A percentile compares a stretch with the other conserved stretches of the same genome.
These are phyloP conservation scores for Geotrichum klebahnii DNA, from an alignment of 1,139 yeast species.

Conservation along the genomic window DNA sequence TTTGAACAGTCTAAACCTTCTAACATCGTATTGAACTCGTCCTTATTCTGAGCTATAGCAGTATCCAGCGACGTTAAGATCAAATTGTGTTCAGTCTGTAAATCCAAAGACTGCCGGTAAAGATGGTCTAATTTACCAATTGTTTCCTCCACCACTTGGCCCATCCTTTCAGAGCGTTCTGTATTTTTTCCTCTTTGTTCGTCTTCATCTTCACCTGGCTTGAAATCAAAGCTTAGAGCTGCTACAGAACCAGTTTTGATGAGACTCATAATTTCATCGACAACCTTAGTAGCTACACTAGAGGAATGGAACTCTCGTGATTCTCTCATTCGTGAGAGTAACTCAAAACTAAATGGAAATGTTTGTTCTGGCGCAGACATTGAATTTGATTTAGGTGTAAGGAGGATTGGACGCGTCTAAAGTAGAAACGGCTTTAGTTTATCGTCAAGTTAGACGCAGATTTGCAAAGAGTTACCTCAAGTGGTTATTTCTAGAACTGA, in stretches of 20 bases:
- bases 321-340: neutral
- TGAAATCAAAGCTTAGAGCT: neutral
- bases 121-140: neutral
- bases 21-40: neutral
- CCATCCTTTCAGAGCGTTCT: neutral
- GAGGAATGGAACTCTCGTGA: neutral
- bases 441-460: too few relatives aligned
- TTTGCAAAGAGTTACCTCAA: too few relatives aligned
- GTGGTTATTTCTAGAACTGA: too few relatives aligned
- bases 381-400: neutral
- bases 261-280: neutral
- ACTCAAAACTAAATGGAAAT: constrained; percentile 3
- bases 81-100: neutral
- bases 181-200: neutral
- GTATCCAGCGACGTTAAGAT: neutral
- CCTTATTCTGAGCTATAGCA: neutral
- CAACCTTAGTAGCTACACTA: neutral
- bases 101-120: constrained; percentile 1
- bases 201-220: neutral
- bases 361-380: neutral
- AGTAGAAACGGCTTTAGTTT: neutral
- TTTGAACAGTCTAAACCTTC: neutral
- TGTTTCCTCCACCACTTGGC: neutral
- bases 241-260: neutral
- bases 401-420: neutral